These are phyloP conservation scores for Orbilia oligospora DNA, from an alignment of 2,329 filamentous ascomycete species.

Conservation along the genomic window DNA sequence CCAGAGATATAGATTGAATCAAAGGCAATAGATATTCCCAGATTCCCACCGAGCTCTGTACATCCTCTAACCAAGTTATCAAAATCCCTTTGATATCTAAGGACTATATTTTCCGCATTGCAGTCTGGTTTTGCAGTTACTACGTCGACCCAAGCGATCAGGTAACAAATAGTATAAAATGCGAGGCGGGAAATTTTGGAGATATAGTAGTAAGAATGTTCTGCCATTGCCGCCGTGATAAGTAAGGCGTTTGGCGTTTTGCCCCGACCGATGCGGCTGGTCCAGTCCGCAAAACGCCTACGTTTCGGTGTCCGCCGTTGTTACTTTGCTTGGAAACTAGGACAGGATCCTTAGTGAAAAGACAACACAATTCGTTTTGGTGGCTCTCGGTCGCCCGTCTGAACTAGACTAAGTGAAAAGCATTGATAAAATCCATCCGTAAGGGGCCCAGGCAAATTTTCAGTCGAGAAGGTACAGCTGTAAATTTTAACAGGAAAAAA, in stretches of 20 bases:
- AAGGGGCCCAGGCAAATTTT: neutral
- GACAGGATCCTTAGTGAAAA: no score
- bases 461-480: no score
- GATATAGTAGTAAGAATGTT: neutral
- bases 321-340: neutral
- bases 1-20: neutral
- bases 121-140: constrained; percentile 7
- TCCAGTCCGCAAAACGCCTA: no score
- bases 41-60: constrained; percentile 26
- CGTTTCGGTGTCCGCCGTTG: no score
- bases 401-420: no score
- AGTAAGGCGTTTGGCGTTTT: no score
- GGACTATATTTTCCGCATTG: constrained; percentile 13
- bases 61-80: constrained; percentile 24
- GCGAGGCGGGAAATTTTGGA: neutral
- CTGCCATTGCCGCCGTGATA: neutral
- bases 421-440: neutral
- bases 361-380: no score
- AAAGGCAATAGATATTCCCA: neutral
- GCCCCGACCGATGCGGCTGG: no score
- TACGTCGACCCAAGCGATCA: neutral
- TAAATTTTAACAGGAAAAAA: neutral
- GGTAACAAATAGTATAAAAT: neutral
- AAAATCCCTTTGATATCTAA: constrained; percentile 3
- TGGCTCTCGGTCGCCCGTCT: no score